phyloP scores from a whole-genome alignment of 2,329 filamentous ascomycete genomes.

The Huntiella omanensis region DNA sequence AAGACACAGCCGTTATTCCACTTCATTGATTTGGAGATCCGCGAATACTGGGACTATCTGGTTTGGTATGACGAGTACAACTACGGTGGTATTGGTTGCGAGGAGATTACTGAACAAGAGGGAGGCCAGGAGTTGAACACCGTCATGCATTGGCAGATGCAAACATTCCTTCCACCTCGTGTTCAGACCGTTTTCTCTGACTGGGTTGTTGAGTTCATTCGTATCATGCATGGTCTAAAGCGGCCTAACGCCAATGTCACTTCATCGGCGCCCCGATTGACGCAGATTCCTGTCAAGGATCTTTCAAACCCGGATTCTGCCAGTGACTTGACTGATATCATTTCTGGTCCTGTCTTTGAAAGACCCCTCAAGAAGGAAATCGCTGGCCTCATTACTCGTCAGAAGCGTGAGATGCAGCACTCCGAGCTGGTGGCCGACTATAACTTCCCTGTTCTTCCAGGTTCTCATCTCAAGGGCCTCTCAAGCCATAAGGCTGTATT shows the following conservation, averaged over 20 bases:
- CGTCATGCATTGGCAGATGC: constrained; percentile 97
- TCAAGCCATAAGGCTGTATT: constrained; percentile 25
- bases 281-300: constrained; percentile 38
- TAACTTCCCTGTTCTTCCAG: constrained; percentile 62
- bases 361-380: constrained; percentile 85
- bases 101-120: constrained; percentile 51
- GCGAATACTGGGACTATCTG: constrained; percentile 98
- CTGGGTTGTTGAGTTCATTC: constrained; percentile 87
- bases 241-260: constrained; percentile 38
- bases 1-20: constrained; percentile 89
- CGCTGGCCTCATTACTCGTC: constrained; percentile 57
- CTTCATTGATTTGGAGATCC: constrained; percentile 92
- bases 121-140: constrained; percentile 64
- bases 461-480: constrained; percentile 33
- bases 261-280: constrained; percentile 26
- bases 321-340: constrained; percentile 25
- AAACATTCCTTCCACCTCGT: constrained; percentile 63
- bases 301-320: constrained; percentile 40
- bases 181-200: constrained; percentile 75
- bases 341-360: constrained; percentile 68
- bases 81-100: constrained; percentile 85
- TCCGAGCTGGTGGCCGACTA: constrained; percentile 77
- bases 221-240: constrained; percentile 81
- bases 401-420: constrained; percentile 77
- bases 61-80: constrained; percentile 99